A percentile compares a stretch with the other conserved stretches of the same genome.
Conservation (phyloP, 352 stramenopile genomes). For the Aphanomyces stellatus region DNA sequence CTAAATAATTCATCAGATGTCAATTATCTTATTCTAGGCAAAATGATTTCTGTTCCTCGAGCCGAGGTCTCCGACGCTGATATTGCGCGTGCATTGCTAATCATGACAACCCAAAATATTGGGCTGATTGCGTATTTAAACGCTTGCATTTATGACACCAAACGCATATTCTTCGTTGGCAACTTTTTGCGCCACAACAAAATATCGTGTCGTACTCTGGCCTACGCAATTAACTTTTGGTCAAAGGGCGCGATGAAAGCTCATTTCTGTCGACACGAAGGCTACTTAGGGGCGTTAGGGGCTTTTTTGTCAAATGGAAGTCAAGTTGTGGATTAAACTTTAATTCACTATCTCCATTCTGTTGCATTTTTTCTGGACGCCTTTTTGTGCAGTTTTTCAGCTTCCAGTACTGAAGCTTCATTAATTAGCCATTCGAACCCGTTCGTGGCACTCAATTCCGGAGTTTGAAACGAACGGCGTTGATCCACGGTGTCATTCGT, state of each 20-base stretch:
- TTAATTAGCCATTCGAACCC: constrained; percentile 70
- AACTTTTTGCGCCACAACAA: constrained; percentile 98
- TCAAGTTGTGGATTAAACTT: neutral
- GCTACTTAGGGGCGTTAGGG: constrained; percentile 96
- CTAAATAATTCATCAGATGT: constrained; percentile 38
- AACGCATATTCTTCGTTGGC: constrained; percentile 95
- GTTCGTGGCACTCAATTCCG: constrained; percentile 43
- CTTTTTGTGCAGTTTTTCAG: constrained; percentile 46
- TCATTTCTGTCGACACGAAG: constrained; percentile 95
- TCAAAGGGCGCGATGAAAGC: constrained; percentile 89
- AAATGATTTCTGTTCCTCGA: constrained; percentile 66
- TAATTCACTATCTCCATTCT: constrained; percentile 28
- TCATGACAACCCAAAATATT: constrained; percentile 99
- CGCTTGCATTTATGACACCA: constrained; percentile 94
- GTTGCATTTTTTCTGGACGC: constrained; percentile 31
- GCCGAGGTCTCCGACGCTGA: constrained; percentile 90
- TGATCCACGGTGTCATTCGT: constrained; percentile 38
- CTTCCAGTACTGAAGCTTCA: constrained; percentile 43
- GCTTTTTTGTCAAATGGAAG: constrained; percentile 84
- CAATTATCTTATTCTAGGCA: constrained; percentile 22
- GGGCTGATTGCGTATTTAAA: constrained; percentile 97
- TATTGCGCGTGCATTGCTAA: constrained; percentile 91
- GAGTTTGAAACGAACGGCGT: constrained; percentile 30
- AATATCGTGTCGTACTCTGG: constrained; percentile 87
- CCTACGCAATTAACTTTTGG: constrained; percentile 98